These are phyloP conservation scores for Citrullus mucosospermus DNA, from an alignment of 306 rosid species.

Conservation along the genomic window DNA sequence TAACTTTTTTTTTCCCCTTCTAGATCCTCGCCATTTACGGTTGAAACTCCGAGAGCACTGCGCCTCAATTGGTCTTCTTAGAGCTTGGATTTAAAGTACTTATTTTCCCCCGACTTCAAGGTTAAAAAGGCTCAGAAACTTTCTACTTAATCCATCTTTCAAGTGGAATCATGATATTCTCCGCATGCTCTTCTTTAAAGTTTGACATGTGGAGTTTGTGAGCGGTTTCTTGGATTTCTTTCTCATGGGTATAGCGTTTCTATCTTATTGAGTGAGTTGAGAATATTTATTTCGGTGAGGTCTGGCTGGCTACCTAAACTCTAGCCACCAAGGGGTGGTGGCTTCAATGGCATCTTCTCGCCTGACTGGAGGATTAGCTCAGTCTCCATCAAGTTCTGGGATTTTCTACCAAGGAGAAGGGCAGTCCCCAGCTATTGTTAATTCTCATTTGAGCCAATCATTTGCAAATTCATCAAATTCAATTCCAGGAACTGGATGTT, in stretches of 20 bases:
- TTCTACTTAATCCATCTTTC: neutral
- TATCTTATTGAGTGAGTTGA: conserved; percentile 20
- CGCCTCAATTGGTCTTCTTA: neutral
- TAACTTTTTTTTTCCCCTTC: neutral
- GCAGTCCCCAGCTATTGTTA: conserved; percentile 58
- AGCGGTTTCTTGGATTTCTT: conserved; percentile 7
- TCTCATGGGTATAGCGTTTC: conserved; percentile 15
- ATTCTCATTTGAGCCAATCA: conserved; percentile 80
- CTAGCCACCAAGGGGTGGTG: conserved; percentile 57
- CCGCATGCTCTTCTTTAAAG: neutral
- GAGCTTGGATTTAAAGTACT: neutral
- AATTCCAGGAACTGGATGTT: conserved; percentile 64
- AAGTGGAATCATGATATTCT: conserved; percentile 4
- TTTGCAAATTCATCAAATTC: conserved; percentile 70
- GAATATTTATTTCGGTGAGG: conserved; percentile 28
- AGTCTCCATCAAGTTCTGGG: conserved; percentile 85
- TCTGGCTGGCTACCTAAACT: conserved; percentile 69
- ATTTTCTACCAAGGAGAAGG: conserved; percentile 98
- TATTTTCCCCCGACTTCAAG: neutral
- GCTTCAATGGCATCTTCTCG: conserved; percentile 87
- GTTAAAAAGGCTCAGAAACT: neutral
- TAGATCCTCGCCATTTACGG: neutral
- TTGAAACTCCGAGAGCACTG: neutral
- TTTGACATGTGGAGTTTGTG: conserved; percentile 6
- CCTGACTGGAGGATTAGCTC: conserved; percentile 88